phyloP scores from a whole-genome alignment of 805 yeast species.

The Nematodospora valgi region DNA sequence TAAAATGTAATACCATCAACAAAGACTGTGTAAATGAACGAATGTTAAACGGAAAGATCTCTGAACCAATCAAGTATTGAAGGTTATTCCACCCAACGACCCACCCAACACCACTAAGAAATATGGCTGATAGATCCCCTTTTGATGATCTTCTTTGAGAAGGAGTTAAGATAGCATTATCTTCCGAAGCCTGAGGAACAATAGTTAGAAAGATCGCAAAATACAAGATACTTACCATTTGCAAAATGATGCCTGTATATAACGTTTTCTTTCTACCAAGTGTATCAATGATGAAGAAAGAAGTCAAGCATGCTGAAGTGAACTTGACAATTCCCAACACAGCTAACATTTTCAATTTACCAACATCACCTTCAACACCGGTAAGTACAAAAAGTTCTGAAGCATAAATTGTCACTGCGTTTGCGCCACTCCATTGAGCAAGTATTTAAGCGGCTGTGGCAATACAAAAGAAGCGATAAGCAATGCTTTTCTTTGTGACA shows the following conservation, averaged over 20 bases:
- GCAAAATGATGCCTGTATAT: constrained; percentile 44
- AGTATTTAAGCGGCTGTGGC: constrained; percentile 41
- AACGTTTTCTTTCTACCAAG: constrained; percentile 48
- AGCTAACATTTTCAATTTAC: constrained; percentile 44
- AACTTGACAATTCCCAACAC: constrained; percentile 50
- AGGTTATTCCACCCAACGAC: constrained; percentile 53
- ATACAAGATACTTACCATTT: constrained; percentile 39
- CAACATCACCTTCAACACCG: constrained; percentile 36
- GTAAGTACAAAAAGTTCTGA: constrained; percentile 45
- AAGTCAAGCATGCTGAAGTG: constrained; percentile 41
- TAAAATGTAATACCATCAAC: constrained; percentile 52
- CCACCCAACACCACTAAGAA: constrained; percentile 51
- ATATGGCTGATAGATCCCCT: constrained; percentile 48
- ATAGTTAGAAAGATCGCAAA: constrained; percentile 44
- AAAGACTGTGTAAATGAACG: constrained; percentile 47
- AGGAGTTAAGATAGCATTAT: constrained; percentile 20
- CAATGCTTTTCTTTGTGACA: constrained; percentile 27
- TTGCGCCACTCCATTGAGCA: constrained; percentile 56
- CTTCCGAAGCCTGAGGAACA: constrained; percentile 39
- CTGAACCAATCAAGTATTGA: constrained; percentile 51
- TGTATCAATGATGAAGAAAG: constrained; percentile 49
- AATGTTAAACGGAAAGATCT: constrained; percentile 47
- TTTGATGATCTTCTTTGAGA: constrained; percentile 35
- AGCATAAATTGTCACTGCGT: constrained; percentile 51
- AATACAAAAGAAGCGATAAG: constrained; percentile 41